phyloP scores from a whole-genome alignment of 2,329 filamentous ascomycete genomes.

The Fusarium heterosporum region DNA sequence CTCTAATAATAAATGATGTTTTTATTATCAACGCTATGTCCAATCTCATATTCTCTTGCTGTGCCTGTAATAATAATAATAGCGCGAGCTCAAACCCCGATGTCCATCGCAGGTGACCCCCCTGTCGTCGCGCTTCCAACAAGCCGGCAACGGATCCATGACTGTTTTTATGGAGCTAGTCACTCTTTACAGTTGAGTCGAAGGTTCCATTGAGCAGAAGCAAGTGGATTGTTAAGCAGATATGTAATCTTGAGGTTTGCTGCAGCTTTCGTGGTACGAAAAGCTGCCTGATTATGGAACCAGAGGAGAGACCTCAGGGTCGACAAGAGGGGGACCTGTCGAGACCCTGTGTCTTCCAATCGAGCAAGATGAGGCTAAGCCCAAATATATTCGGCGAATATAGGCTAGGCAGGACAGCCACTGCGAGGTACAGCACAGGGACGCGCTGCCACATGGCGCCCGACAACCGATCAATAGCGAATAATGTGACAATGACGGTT shows the following conservation, averaged over 20 bases:
- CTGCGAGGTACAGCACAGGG: conserved; percentile 30
- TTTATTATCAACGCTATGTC: conserved; percentile 38
- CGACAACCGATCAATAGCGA: conserved; percentile 9
- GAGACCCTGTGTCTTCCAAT: conserved; percentile 20
- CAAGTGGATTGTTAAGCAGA: conserved; percentile 44
- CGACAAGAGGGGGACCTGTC: conserved; percentile 9
- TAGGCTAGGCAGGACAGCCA: background rate
- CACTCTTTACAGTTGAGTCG: conserved; percentile 39
- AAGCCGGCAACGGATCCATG: conserved; percentile 45
- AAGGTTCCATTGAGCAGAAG: conserved; percentile 7
- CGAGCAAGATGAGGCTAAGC: conserved; percentile 33
- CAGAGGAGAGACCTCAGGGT: background rate
- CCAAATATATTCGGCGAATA: conserved; percentile 13
- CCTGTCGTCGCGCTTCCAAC: conserved; percentile 42
- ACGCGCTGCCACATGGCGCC: conserved; percentile 44
- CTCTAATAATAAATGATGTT: conserved; percentile 36
- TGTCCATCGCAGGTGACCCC: conserved; percentile 28
- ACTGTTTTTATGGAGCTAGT: conserved; percentile 40
- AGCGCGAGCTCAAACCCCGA: conserved; percentile 41
- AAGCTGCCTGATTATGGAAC: conserved; percentile 26
- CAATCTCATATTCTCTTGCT: conserved; percentile 40
- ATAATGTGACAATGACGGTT: conserved; percentile 15
- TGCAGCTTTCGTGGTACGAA: conserved; percentile 12
- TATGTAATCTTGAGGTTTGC: conserved; percentile 33
- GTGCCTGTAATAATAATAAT: conserved; percentile 45